Evolutionary conservation across 2,329 filamentous ascomycete genomes (phyloP).

Genomic region (Fusarium humuli): DNA sequence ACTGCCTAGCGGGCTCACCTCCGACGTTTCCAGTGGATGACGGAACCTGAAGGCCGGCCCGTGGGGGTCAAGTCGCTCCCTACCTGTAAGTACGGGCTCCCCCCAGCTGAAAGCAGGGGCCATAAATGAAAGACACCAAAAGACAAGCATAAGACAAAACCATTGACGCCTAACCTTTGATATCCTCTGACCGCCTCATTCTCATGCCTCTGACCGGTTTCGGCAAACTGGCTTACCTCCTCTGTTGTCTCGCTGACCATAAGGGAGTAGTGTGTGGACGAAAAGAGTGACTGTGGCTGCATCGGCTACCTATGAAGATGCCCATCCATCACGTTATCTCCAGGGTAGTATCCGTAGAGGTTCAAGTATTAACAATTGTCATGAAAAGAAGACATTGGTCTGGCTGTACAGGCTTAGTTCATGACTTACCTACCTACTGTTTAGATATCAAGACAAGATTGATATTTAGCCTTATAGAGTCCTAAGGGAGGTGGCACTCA

Average conservation of each 20-base stretch:
- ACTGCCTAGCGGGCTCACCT: constrained; percentile 6
- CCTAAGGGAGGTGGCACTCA: background rate
- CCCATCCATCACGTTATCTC: constrained; percentile 10
- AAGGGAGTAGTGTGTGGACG: background rate
- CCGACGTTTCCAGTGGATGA: constrained; percentile 25
- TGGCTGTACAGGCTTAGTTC: background rate
- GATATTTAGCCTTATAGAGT: background rate
- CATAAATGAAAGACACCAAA: constrained; percentile 20
- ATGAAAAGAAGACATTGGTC: background rate
- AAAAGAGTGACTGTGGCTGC: background rate
- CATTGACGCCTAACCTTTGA: constrained; percentile 5
- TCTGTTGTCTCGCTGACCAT: constrained; percentile 15
- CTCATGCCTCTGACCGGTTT: constrained; percentile 22
- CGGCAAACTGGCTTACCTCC: constrained; percentile 20
- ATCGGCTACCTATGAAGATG: background rate
- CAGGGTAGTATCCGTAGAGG: background rate
- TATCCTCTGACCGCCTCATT: constrained; percentile 30
- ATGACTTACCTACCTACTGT: background rate
- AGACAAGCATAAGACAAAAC: constrained; percentile 7
- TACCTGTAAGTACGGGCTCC: background rate
- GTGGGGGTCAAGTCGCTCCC: constrained; percentile 4
- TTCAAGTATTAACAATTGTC: background rate
- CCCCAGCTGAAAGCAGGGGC: constrained; percentile 28
- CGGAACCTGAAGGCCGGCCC: constrained; percentile 3
- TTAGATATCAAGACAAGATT: background rate